Base-by-base conservation (phyloP, 2,329 filamentous ascomycete genomes). In the Magnaporthiopsis rhizophila region DNA sequence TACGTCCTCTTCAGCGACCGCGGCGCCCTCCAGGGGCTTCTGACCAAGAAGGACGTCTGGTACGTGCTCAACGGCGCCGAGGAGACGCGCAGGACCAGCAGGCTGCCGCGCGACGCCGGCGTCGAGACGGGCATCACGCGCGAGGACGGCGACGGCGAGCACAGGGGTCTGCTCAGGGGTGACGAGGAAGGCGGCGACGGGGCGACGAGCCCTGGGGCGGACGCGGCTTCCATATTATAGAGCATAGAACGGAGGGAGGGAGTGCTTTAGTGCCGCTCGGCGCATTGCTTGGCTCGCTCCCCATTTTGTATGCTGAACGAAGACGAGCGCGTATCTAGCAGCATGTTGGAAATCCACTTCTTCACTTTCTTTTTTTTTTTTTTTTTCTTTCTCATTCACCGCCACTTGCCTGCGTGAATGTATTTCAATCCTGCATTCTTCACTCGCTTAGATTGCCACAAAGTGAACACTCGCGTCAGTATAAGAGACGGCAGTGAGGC, bases 41-140 rank as follows among this genome's bases (percentile, higher is more conserved):
- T 98, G 69, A 99, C 95, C 26, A 98, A 98, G 80, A 99, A 99
- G 79, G 95, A 99, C 76, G 88, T 96, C 45, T 98, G 93, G 91
- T 93, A 91, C 74, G 87, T 98, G 56, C 81, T 98, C 59, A 92
- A 97, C 72, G 91, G 89, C 58, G 87, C 86, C 12, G 88, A 89
- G 68, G 85, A 88, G 73, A 84, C 83, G 64, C 78, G 82, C 32
- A 77, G 80, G 26, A 79, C 75, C 5, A 72, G 71, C 63, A 72
- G 71, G 36, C 24, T 59, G n/a, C 34, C 36, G 21, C 32, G 26
- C 36, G 45, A 34, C 38, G 24, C 67, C 36, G 69, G 66, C 3
- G 70, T 74, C 9, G 71, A 73, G 64, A 75, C 72, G 18, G 77
- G 78, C 2, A 67, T 78, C 5, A 74, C 73, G 32, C 72, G 76